A percentile compares a stretch with the other conserved stretches of the same genome.
These are phyloP conservation scores for Starmerella cellae DNA, from an alignment of 805 yeast genomes.

Conservation along the genomic window DNA sequence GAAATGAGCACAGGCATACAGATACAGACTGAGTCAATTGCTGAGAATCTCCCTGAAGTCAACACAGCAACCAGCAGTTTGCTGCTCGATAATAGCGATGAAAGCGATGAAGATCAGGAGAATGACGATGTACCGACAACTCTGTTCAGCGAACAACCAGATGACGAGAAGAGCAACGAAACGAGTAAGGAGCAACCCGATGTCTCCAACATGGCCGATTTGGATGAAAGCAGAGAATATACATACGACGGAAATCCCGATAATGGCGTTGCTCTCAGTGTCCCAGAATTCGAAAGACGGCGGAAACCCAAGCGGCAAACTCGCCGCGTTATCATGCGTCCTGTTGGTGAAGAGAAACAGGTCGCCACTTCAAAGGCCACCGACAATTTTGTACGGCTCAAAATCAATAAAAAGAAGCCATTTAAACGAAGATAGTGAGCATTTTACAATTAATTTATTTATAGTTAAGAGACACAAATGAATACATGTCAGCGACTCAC, in stretches of 20 bases:
- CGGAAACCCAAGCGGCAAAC: conserved; percentile 18
- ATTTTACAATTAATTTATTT: not conserved
- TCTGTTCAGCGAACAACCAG: no score
- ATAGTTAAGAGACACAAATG: not conserved
- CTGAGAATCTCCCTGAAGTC: no score
- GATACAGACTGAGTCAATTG: no score
- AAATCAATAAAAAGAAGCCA: conserved; percentile 9
- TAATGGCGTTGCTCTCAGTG: not conserved
- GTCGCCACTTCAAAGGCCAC: conserved; percentile 13
- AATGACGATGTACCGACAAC: no score
- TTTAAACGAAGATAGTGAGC: not conserved
- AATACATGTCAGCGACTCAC: no score
- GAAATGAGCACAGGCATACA: no score
- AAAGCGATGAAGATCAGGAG: no score
- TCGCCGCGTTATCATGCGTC: conserved; percentile 14
- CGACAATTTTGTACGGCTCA: conserved; percentile 15
- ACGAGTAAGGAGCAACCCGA: no score
- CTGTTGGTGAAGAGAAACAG: conserved; percentile 3
- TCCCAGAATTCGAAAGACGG: not conserved
- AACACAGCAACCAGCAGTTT: no score
- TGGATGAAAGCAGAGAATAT: not conserved
- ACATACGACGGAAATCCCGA: not conserved
- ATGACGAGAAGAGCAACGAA: no score
- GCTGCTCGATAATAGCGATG: no score
- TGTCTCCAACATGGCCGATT: no score